Evolutionary conservation across 1,284 basidiomycete genomes (phyloP).

Genomic region (Coriolopsis trogii): DNA sequence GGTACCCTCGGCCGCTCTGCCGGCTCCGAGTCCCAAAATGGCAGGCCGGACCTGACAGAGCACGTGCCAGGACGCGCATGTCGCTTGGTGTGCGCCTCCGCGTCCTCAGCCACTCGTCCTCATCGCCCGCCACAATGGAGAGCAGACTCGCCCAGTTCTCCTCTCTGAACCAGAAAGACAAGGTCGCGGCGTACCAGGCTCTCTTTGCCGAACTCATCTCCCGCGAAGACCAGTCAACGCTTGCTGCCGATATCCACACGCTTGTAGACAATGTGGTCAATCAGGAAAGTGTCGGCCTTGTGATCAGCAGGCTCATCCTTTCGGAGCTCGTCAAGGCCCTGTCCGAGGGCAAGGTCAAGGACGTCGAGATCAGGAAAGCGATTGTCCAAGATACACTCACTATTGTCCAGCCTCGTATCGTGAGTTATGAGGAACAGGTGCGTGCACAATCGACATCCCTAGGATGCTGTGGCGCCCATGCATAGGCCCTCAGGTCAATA

Average conservation of each 20-base stretch:
- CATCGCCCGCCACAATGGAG: constrained; percentile 51
- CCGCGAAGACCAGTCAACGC: constrained; percentile 44
- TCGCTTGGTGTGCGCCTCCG: too few relatives aligned
- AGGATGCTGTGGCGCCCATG: constrained; percentile 12
- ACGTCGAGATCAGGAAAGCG: constrained; percentile 61
- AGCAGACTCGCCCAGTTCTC: constrained; percentile 61
- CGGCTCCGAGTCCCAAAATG: too few relatives aligned
- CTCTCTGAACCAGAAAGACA: constrained; percentile 80
- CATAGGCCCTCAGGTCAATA: constrained; percentile 64
- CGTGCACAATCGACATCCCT: constrained; percentile 31
- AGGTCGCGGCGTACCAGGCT: constrained; percentile 73
- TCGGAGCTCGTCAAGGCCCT: constrained; percentile 78
- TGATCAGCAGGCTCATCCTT: constrained; percentile 84
- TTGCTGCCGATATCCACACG: constrained; percentile 59
- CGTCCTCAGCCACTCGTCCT: constrained; percentile 7
- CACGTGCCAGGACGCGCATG: too few relatives aligned
- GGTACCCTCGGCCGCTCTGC: constrained; percentile 10
- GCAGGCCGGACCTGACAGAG: too few relatives aligned
- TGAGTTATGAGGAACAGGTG: constrained; percentile 96
- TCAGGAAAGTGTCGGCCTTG: constrained; percentile 78
- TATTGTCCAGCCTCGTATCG: constrained; percentile 74
- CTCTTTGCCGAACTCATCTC: constrained; percentile 61
- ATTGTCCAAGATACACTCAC: constrained; percentile 75
- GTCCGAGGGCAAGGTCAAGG: constrained; percentile 54
- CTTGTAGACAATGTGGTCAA: constrained; percentile 79